Evolutionary conservation across 805 yeast species (phyloP).

Genomic region (Hanseniaspora guilliermondii): DNA sequence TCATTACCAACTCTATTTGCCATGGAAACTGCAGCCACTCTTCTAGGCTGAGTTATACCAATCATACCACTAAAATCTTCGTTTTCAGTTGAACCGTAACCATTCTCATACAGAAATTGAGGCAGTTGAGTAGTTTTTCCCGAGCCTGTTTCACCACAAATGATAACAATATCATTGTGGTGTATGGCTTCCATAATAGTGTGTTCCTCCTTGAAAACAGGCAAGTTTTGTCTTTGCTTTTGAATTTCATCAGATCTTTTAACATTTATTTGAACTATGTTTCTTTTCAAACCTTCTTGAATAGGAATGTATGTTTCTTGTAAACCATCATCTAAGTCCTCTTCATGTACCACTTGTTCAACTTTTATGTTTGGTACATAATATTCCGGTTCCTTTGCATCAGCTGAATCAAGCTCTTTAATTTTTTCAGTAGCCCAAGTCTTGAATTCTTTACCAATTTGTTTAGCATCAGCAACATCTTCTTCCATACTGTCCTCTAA

Average conservation of each 20-base stretch:
- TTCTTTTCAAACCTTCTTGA: slow-evolving; percentile 37
- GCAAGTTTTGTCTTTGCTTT: slow-evolving; percentile 53
- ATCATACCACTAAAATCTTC: slow-evolving; percentile 79
- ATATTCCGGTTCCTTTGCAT: slow-evolving; percentile 45
- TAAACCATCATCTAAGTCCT: slow-evolving; percentile 60
- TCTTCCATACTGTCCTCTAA: slow-evolving; percentile 25
- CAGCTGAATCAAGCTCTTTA: slow-evolving; percentile 51
- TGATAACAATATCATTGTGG: slow-evolving; percentile 77
- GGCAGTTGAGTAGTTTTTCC: slow-evolving; percentile 99
- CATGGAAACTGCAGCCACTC: slow-evolving; percentile 91
- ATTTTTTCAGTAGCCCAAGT: slow-evolving; percentile 77
- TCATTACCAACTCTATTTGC: slow-evolving; percentile 68
- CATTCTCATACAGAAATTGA: slow-evolving; percentile 85
- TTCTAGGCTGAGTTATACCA: slow-evolving; percentile 90
- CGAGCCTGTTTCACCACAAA: slow-evolving; percentile 97
- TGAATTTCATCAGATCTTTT: slow-evolving; percentile 57
- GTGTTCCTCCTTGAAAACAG: slow-evolving; percentile 85
- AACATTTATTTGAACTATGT: slow-evolving; percentile 57
- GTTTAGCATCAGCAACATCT: slow-evolving; percentile 26
- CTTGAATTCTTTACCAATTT: slow-evolving; percentile 57
- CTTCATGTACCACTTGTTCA: slow-evolving; percentile 47
- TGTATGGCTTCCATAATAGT: slow-evolving; percentile 89
- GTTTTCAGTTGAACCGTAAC: slow-evolving; percentile 48
- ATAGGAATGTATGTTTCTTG: slow-evolving; percentile 53
- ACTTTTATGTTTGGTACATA: slow-evolving; percentile 43